Evolutionary conservation across 441 rosid genomes (phyloP).

Genomic region (Syzygium syzygioides): DNA sequence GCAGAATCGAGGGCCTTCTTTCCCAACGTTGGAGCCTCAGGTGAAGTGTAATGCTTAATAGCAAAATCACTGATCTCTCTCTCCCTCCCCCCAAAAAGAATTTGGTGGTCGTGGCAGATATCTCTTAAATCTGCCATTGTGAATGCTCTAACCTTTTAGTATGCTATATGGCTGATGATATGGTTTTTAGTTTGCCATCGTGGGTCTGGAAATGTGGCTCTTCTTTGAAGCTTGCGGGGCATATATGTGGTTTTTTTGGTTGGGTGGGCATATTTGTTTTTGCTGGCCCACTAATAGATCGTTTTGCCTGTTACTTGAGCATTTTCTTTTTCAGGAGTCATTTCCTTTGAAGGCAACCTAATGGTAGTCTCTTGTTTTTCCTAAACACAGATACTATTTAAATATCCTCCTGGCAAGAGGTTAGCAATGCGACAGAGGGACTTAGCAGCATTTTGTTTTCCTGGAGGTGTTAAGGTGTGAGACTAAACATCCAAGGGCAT

Average conservation of each 20-base stretch:
- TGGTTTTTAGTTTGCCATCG: background rate
- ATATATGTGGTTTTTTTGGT: background rate
- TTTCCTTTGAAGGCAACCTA: background rate
- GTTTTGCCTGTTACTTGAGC: background rate
- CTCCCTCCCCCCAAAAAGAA: background rate
- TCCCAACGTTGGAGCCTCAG: slow-evolving; percentile 86
- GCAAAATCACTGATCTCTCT: background rate
- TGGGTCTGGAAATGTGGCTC: background rate
- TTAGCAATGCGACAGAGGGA: slow-evolving; percentile 75
- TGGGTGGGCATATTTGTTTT: background rate
- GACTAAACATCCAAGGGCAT: background rate
- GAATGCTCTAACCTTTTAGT: background rate
- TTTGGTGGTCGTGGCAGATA: background rate
- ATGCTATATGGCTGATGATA: background rate
- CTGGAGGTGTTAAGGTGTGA: slow-evolving; percentile 88
- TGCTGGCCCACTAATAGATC: background rate
- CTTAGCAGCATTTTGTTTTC: slow-evolving; percentile 89
- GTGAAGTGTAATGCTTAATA: slow-evolving; percentile 25
- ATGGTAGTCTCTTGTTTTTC: background rate
- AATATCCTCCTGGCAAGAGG: slow-evolving; percentile 89
- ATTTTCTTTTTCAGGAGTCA: background rate
- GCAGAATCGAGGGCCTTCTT: slow-evolving; percentile 51
- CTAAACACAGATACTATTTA: slow-evolving; percentile 64
- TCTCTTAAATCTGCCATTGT: background rate
- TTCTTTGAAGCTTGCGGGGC: background rate